Evolutionary conservation across 148 eudicot genomes (phyloP).

Genomic region (Amaranthus cruentus): DNA sequence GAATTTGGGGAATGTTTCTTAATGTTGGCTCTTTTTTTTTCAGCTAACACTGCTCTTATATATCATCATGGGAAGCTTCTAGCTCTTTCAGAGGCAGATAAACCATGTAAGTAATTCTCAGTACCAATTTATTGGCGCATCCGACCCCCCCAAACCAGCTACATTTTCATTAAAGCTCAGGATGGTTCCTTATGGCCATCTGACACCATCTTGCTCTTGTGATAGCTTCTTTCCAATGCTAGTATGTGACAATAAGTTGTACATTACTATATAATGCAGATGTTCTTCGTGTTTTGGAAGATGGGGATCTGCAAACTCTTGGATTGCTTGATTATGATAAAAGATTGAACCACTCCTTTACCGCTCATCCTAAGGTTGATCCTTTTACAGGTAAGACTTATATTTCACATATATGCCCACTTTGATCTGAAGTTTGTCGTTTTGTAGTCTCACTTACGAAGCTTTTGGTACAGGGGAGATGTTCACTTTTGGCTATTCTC

Average conservation of each 20-base stretch:
- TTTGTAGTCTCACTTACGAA: constrained; percentile 2
- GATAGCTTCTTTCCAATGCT: background rate
- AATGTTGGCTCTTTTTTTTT: constrained; percentile 9
- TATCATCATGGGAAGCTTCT: constrained; percentile 92
- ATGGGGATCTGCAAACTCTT: constrained; percentile 93
- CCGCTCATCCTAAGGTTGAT: constrained; percentile 98
- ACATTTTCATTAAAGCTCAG: no score
- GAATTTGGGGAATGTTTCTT: background rate
- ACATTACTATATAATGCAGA: constrained; percentile 34
- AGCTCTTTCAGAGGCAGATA: constrained; percentile 88
- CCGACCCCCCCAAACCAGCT: no score
- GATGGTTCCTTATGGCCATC: no score
- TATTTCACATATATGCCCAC: background rate
- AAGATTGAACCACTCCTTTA: constrained; percentile 79
- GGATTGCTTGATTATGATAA: constrained; percentile 96
- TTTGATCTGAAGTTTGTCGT: background rate
- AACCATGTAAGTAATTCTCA: constrained; percentile 65
- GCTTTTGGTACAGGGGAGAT: constrained; percentile 65
- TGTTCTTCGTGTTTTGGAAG: constrained; percentile 84
- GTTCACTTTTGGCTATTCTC: constrained; percentile 94
- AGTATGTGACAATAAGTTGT: constrained; percentile 12
- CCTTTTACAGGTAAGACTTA: constrained; percentile 67
- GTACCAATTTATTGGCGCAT: background rate
- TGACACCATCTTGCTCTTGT: no score
- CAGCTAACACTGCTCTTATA: constrained; percentile 89